Percentiles rank a stretch among this genome's conserved stretches.
phyloP scores from a whole-genome alignment of 2,329 filamentous ascomycete genomes.

The Ceratocystis variospora region DNA sequence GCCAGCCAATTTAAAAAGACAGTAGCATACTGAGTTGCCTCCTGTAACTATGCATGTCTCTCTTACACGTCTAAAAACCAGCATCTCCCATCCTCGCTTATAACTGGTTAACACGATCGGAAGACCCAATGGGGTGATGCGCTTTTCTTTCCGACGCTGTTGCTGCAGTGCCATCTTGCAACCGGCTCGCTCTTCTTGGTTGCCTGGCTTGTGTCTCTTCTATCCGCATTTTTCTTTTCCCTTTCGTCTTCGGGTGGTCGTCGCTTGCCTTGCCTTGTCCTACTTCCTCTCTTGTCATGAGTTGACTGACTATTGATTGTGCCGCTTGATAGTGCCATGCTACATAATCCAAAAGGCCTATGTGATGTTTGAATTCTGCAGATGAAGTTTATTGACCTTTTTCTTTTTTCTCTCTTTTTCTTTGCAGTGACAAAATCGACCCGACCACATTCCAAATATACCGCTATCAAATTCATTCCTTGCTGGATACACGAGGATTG shows the following conservation, averaged over 20 bases:
- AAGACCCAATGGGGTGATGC: neutral
- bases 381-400: neutral
- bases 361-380: neutral
- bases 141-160: neutral
- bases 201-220: neutral
- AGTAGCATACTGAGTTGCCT: neutral
- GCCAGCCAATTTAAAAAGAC: neutral
- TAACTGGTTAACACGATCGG: neutral
- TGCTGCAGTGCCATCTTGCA: conserved; percentile 2
- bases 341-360: neutral
- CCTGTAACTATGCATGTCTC: neutral
- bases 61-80: neutral
- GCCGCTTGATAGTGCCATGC: neutral
- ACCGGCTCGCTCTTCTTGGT: neutral
- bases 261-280: neutral
- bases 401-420: neutral
- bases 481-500: neutral
- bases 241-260: neutral
- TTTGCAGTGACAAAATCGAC: neutral
- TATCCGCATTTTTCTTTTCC: neutral
- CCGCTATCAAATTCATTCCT: neutral
- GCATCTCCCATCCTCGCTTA: neutral
- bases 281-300: neutral
- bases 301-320: neutral
- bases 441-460: neutral